Evolutionary conservation across 352 stramenopile species (phyloP), one percentile per base, ranked within the genome.

Genomic region (Thalassiosira gravida): DNA sequence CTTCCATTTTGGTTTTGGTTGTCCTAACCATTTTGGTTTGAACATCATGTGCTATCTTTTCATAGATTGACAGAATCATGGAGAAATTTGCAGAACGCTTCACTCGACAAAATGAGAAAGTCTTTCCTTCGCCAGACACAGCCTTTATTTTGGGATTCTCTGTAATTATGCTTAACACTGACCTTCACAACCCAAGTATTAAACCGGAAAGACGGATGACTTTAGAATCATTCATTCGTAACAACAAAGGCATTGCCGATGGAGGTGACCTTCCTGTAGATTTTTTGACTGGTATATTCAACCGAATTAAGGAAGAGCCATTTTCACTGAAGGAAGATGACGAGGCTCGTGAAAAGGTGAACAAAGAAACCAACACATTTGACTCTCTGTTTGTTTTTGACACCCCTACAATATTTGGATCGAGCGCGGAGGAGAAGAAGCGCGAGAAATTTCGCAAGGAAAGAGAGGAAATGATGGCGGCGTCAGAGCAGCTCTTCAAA

Each of bases 51-150:
- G 32, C 32, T 39, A 11, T 11, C n/a, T 65, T 27, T 29, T 24
- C 50, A 13, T 30, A 99, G 87, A 99, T 99, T 86, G 98, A 99
- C 89, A 96, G 98, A 30, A 99, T 99, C 76, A 99, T 99, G 96
- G 97, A 99, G 79, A 98, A 98, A 74, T 99, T 99, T 86, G 97
- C 98, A 0, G 96, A 99, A 81, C 91, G 91, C 20, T 98, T 93
- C 91, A 97, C 83, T 47, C 82, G 68, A 86, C 92, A 92, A 71
- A 97, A 97, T 81, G 70, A 65, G 67, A 72, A 92, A 25, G 80
- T 98, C 0, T 98, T 99, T 78, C 91, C 95, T 13, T 97, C 93
- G 30, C 96, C 96, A 13, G 97, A 99, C 80, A 98, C 96, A 2
- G 97, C 97, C 1, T 99, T 99, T 76, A 98, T 99, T 77, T 81